phyloP scores from a whole-genome alignment of 2,329 filamentous ascomycete species.

The Fusarium sororula region DNA sequence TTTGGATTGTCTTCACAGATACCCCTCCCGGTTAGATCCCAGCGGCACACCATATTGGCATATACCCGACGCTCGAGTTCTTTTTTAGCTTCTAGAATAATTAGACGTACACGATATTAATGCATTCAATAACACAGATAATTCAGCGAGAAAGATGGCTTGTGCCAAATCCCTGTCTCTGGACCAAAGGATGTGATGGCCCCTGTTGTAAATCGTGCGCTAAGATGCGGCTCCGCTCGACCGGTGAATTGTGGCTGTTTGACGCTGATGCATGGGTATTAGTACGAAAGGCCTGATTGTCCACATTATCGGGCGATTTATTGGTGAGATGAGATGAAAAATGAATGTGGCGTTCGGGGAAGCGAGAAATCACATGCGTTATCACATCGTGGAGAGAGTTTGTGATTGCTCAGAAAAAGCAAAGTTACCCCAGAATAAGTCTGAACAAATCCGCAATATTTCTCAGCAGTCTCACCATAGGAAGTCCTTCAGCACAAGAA shows the following conservation, averaged over 20 bases:
- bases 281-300: background rate
- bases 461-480: no score
- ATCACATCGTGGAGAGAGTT: background rate
- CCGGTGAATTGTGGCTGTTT: constrained; percentile 9
- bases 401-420: background rate
- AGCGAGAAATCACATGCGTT: background rate
- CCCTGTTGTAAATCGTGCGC: background rate
- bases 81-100: background rate
- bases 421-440: background rate
- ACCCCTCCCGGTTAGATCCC: background rate
- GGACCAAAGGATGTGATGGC: background rate
- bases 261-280: background rate
- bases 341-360: background rate
- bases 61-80: background rate
- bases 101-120: constrained; percentile 7
- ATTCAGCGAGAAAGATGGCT: background rate
- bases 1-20: background rate
- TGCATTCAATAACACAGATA: background rate
- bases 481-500: no score
- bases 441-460: background rate
- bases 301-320: background rate
- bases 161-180: background rate
- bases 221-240: constrained; percentile 25
- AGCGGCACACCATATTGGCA: no score
- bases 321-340: background rate